Evolutionary conservation across 371 early-diverging fungal species (phyloP), one percentile per base, ranked within the genome.

Genomic region (Lichtheimia corymbifera): DNA sequence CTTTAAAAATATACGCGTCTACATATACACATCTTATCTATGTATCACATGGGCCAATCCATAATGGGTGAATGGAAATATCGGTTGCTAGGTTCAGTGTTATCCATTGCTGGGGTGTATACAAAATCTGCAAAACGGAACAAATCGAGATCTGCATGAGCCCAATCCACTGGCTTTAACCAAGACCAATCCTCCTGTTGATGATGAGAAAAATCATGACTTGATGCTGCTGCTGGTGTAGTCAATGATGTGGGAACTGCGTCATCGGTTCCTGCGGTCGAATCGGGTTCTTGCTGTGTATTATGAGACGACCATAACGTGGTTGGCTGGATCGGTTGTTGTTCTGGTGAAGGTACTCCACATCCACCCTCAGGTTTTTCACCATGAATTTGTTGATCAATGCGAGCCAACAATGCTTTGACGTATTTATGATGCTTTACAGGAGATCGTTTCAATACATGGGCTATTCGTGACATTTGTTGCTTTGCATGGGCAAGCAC

Each of bases 341-440:
- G n/a, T 47, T 47, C 18, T 18, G 5, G 54, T 54, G 15, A 28
- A 35, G 24, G 54, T 6, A 54, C 12, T 3, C n/a, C 30, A 40
- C 50, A 41, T 24, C 41, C 51, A 20, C 57, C 58, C 7, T 42
- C 59, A 27, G 41, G 43, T 18, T 57, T 30, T 7, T 44, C 59
- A 24, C 50, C 54, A n/a, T 28, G 27, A 9, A 49, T 35, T 25
- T 65, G 57, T 30, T 47, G n/a, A 43, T 68, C 59, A 30, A 78
- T 78, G 17, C 67, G 58, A 18, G 50, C 41, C 6, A 76, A 61
- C 1, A 80, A 52, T 6, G 68, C 55, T 1, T 58, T 50, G 0
- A 76, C 75, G 54, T 74, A 68, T 24, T 74, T 76, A 58, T 80
- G 80, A 43, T 74, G 73, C 28, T 67, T 59, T 3, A 80, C 73